phyloP scores from a whole-genome alignment of 2,329 filamentous ascomycete species.

The Colletotrichum shisoi region DNA sequence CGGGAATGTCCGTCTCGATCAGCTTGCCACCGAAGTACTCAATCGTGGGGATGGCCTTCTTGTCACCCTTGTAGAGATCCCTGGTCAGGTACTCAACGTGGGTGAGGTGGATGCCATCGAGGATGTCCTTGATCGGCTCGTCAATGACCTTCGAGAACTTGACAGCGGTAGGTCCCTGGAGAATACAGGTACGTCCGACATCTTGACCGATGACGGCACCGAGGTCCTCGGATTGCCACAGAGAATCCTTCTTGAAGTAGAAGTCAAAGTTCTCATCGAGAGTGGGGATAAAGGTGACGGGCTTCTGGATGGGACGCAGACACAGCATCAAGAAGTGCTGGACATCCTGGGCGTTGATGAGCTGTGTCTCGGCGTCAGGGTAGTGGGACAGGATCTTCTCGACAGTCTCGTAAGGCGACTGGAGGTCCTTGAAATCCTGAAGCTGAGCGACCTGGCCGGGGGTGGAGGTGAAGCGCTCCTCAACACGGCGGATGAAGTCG shows the following conservation, averaged over 20 bases:
- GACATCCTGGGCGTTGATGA: constrained; percentile 98
- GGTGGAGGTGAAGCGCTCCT: constrained; percentile 88
- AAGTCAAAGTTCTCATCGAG: constrained; percentile 98
- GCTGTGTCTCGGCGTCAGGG: constrained; percentile 84
- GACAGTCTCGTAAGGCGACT: constrained; percentile 79
- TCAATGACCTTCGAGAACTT: constrained; percentile 90
- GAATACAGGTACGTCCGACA: constrained; percentile 92
- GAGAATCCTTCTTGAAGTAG: constrained; percentile 99
- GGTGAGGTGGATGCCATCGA: constrained; percentile 86
- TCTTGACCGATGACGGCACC: constrained; percentile 96
- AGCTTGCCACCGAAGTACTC: constrained; percentile 97
- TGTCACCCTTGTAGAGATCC: constrained; percentile 81
- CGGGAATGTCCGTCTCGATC: constrained; percentile 72
- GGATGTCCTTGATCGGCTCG: constrained; percentile 92
- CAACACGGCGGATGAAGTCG: constrained; percentile 95
- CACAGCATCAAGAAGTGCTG: constrained; percentile 96
- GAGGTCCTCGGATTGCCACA: constrained; percentile 98
- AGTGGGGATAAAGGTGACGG: constrained; percentile 93
- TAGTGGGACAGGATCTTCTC: constrained; percentile 83
- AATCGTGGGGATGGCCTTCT: constrained; percentile 77
- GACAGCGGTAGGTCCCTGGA: constrained; percentile 92
- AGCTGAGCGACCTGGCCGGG: constrained; percentile 79
- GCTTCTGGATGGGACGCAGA: constrained; percentile 91
- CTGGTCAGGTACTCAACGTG: constrained; percentile 82
- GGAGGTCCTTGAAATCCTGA: constrained; percentile 88